A percentile compares a stretch with the other conserved stretches of the same genome.
Conservation (phyloP, 2,329 filamentous ascomycete genomes). For the Aspergillus sp. region DNA sequence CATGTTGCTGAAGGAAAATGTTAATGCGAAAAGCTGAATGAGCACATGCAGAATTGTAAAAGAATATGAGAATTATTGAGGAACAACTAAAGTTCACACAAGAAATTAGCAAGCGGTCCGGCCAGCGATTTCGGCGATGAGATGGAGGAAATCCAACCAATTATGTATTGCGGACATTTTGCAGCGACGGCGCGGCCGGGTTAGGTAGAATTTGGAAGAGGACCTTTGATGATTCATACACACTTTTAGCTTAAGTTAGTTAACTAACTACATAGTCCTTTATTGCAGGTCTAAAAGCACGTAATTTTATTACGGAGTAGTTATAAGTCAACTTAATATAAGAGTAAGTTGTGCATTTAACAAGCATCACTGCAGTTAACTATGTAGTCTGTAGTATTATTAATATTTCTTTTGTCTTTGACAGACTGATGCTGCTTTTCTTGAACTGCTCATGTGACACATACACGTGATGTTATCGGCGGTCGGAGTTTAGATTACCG, state of each 20-base stretch:
- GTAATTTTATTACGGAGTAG: too few relatives aligned
- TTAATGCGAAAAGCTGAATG: not conserved
- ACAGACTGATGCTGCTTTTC: not conserved
- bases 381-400: too few relatives aligned
- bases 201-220: not conserved
- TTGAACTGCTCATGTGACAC: not conserved
- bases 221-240: not conserved
- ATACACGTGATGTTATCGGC: slow-evolving; percentile 15
- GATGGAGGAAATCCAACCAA: slow-evolving; percentile 5
- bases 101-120: not conserved
- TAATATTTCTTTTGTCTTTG: not conserved
- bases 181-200: too few relatives aligned
- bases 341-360: too few relatives aligned
- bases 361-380: too few relatives aligned
- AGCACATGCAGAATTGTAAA: not conserved
- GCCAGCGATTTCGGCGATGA: slow-evolving; percentile 20
- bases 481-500: slow-evolving; percentile 15
- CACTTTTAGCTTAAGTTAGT: not conserved
- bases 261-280: too few relatives aligned
- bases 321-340: too few relatives aligned
- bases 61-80: not conserved
- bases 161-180: not conserved
- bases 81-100: not conserved
- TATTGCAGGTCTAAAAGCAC: too few relatives aligned
- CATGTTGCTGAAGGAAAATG: slow-evolving; percentile 27